Evolutionary conservation across 176 grass and related monocot species (phyloP).

Genomic region (Alloteropsis semialata): DNA sequence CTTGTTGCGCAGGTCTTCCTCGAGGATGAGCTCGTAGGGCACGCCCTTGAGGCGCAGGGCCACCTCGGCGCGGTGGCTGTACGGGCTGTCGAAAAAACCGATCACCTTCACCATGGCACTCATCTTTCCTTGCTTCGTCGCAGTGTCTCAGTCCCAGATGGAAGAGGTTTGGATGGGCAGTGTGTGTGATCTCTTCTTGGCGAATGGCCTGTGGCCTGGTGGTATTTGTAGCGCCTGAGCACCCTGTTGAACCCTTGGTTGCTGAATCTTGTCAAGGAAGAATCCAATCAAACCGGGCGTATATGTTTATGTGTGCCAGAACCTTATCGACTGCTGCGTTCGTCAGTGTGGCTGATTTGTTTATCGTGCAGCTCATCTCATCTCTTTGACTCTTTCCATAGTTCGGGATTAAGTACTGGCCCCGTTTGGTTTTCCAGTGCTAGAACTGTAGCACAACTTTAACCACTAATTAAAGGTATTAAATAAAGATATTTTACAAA

Average conservation of each 20-base stretch:
- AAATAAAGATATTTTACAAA: no score
- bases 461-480: no score
- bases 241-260: no score
- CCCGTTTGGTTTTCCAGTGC: no score
- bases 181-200: background rate
- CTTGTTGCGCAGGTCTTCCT: conserved; percentile 39
- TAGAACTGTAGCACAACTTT: no score
- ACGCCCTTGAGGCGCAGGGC: conserved; percentile 42
- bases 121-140: background rate
- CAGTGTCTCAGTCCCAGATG: no score
- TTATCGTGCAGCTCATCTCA: no score
- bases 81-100: conserved; percentile 3
- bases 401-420: no score
- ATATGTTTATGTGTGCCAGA: background rate
- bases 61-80: conserved; percentile 11
- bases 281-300: background rate
- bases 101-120: conserved; percentile 20
- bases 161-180: no score
- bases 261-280: background rate
- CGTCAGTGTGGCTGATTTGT: background rate
- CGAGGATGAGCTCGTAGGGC: conserved; percentile 39
- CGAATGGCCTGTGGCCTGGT: background rate
- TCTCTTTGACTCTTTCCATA: no score
- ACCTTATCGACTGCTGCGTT: background rate
- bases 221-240: background rate